phyloP scores from a whole-genome alignment of 352 stramenopile species.

The Thalassiosira gravida region DNA sequence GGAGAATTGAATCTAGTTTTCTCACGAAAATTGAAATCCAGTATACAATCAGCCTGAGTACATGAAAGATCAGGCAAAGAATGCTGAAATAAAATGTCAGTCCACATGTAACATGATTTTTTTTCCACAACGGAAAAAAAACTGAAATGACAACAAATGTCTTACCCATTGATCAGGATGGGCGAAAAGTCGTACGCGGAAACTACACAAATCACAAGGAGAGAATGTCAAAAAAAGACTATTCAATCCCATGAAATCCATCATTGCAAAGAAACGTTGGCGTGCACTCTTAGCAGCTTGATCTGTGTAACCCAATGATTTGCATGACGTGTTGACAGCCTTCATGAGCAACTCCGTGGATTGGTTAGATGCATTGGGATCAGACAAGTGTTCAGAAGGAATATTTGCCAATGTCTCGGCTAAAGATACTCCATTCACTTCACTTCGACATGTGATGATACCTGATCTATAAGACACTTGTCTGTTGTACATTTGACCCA shows the following conservation, averaged over 20 bases:
- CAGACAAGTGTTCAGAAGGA: neutral
- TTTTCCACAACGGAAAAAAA: neutral
- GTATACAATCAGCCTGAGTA: constrained; percentile 2
- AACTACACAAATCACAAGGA: neutral
- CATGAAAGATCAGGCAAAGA: neutral
- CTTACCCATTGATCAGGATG: neutral
- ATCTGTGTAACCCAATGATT: constrained; percentile 12
- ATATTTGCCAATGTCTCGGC: neutral
- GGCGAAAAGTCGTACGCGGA: neutral
- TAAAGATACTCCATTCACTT: neutral
- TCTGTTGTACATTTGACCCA: constrained; percentile 23
- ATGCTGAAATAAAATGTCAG: constrained; percentile 3
- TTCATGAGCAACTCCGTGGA: constrained; percentile 19
- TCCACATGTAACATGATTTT: neutral
- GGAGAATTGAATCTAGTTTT: constrained; percentile 14
- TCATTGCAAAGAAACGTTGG: neutral
- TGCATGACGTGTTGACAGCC: constrained; percentile 28
- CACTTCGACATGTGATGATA: constrained; percentile 9
- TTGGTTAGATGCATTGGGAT: neutral
- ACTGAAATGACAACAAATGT: neutral
- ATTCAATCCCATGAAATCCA: neutral
- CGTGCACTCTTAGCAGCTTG: neutral
- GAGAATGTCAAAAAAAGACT: constrained; percentile 1
- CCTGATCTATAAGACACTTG: constrained; percentile 7
- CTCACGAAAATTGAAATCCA: constrained; percentile 16